phyloP scores from a whole-genome alignment of 2,329 filamentous ascomycete genomes.

The Triangularia setosa region DNA sequence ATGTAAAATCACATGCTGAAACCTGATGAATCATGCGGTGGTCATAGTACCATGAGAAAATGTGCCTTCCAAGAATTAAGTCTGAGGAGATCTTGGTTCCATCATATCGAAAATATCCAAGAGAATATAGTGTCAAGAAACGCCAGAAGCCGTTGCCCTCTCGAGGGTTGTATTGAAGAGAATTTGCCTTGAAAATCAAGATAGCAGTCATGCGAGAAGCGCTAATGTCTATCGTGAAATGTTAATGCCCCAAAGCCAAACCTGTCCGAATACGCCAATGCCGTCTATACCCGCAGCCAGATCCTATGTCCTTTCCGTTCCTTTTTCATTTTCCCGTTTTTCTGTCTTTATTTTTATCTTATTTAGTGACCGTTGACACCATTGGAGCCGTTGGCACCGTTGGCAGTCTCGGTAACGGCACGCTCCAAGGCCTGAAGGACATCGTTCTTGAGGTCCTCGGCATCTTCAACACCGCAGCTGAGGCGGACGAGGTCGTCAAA shows the following conservation, averaged over 20 bases:
- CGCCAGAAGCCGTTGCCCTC: not conserved
- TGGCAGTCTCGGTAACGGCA: slow-evolving; percentile 48
- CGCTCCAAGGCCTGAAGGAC: slow-evolving; percentile 74
- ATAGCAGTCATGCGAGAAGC: not conserved
- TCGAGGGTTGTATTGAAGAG: not conserved
- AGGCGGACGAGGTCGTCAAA: slow-evolving; percentile 92
- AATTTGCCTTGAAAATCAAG: not conserved
- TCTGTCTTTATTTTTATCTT: not conserved
- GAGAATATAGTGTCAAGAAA: not conserved
- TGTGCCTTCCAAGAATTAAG: too few species aligned
- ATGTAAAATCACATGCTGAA: too few species aligned
- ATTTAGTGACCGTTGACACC: slow-evolving; percentile 15
- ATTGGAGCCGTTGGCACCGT: slow-evolving; percentile 20
- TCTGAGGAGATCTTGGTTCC: too few species aligned
- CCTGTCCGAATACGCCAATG: not conserved
- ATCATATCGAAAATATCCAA: too few species aligned
- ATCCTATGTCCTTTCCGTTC: not conserved
- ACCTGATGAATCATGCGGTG: too few species aligned
- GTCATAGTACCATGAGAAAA: too few species aligned
- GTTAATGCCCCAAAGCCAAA: not conserved
- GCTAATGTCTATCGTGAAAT: not conserved
- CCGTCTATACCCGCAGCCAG: not conserved
- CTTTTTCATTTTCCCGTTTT: not conserved
- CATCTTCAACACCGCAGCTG: slow-evolving; percentile 92
- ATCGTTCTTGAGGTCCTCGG: slow-evolving; percentile 76